A percentile compares a stretch with the other conserved stretches of the same genome.
Evolutionary conservation across 2,329 filamentous ascomycete species (phyloP).

Genomic region (Ophiobolus disseminans): DNA sequence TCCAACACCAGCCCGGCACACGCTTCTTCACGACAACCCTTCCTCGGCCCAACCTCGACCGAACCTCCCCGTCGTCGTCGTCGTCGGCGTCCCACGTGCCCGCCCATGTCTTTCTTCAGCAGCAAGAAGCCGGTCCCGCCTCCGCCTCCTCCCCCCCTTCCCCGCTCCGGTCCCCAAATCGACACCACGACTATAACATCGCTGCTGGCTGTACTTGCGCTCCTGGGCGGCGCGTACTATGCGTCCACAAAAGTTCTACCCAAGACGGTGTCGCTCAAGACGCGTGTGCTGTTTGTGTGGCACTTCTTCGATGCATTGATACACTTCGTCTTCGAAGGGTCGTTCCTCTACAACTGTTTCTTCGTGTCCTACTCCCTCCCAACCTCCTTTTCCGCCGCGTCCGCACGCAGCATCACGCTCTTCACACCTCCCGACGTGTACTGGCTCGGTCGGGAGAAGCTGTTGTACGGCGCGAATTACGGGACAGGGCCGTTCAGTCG

Average conservation of each 20-base stretch:
- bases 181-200: slow-evolving; percentile 62
- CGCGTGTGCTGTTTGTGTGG: slow-evolving; percentile 88
- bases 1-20: slow-evolving; percentile 13
- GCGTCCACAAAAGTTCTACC: slow-evolving; percentile 61
- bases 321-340: slow-evolving; percentile 89
- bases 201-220: slow-evolving; percentile 60
- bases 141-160: slow-evolving; percentile 64
- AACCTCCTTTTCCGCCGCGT: slow-evolving; percentile 41
- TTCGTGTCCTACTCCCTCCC: slow-evolving; percentile 66
- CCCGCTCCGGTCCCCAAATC: slow-evolving; percentile 54
- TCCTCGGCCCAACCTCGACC: slow-evolving; percentile 11
- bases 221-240: slow-evolving; percentile 62
- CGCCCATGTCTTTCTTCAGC: slow-evolving; percentile 32
- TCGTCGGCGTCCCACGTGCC: slow-evolving; percentile 7
- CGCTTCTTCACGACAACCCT: slow-evolving; percentile 14
- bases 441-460: slow-evolving; percentile 62
- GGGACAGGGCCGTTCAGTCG: slow-evolving; percentile 60
- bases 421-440: slow-evolving; percentile 57
- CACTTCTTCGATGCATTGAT: slow-evolving; percentile 91
- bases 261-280: slow-evolving; percentile 59
- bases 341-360: slow-evolving; percentile 94
- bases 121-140: slow-evolving; percentile 53
- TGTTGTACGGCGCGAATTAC: slow-evolving; percentile 67
- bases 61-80: slow-evolving; percentile 6
- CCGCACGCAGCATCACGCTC: slow-evolving; percentile 43